Evolutionary conservation across 139 green algal species (phyloP), one percentile per base, ranked within the genome.

Genomic region (Chlamydomonas asymmetrica): DNA sequence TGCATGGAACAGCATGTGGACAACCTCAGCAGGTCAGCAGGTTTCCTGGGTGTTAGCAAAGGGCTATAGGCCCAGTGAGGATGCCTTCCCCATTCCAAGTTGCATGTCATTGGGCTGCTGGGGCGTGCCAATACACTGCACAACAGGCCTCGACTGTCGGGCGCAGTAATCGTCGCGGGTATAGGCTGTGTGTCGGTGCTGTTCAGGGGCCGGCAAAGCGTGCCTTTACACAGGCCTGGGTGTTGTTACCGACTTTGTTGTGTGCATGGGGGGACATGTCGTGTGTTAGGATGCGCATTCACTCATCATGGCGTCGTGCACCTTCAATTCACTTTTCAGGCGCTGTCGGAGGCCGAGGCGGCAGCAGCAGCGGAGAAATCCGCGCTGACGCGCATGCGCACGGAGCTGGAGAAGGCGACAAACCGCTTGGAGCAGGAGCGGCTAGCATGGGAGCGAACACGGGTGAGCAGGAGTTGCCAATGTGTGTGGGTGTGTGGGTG

Each of bases 361-460:
- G 40, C 25, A 22, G 38, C 73, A 61, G 41, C 74, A 43, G 48
- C 75, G 60, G 87, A 93, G 77, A 80, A 83, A 18, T 54, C 71
- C 0, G 29, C 62, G 1, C 77, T 93, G 37, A 62, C 74, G 0
- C 65, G 68, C 18, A 82, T 94, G 83, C 84, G 88, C 23, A 74
- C 69, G 34, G 82, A 91, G 43, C 79, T 97, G 59, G 83, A 94
- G 72, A 79, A 87, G 56, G 87, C 79, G 1, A 73, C 79, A 7
- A 82, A 72, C 22, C 74, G 75, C 31, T 60, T 94, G 48, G 84
- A 92, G 56, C 64, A 87, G 50, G 86, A 97, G 65, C 82, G 85
- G 5, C 45, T 65, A 32, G 80, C 88, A 0, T 93, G 84, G 68
- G 87, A 94, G 61, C 72, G 54, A 16, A 85, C 88, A 29, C 85